Percentiles rank a stretch among this genome's conserved stretches.
Evolutionary conservation across 352 stramenopile genomes (phyloP).

Genomic region (Thalassiosira livingstoniorum): DNA sequence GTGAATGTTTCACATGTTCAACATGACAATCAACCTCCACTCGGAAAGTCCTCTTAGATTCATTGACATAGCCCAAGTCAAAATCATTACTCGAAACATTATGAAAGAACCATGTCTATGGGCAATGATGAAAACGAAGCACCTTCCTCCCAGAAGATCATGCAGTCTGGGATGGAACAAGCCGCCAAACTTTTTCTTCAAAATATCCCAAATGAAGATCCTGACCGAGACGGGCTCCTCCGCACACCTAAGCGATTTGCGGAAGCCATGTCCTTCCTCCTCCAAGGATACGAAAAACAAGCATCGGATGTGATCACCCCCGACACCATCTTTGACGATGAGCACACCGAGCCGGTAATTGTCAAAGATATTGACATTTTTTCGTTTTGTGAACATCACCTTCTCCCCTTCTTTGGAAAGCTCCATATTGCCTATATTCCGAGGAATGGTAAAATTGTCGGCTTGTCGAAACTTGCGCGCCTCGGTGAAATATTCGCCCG

Average conservation of each 20-base stretch:
- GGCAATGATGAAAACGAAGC: neutral
- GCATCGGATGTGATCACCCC: slow-evolving; percentile 86
- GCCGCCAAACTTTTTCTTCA: slow-evolving; percentile 2
- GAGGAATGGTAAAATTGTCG: slow-evolving; percentile 90
- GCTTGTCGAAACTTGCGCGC: slow-evolving; percentile 96
- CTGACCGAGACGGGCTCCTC: slow-evolving; percentile 91
- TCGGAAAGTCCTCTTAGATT: no score
- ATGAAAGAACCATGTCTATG: neutral
- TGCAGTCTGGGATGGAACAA: neutral
- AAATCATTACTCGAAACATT: no score
- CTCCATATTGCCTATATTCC: slow-evolving; percentile 88
- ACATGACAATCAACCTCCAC: no score
- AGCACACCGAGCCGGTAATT: slow-evolving; percentile 97
- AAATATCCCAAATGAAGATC: slow-evolving; percentile 85
- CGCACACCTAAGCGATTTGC: slow-evolving; percentile 96
- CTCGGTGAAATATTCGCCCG: slow-evolving; percentile 96
- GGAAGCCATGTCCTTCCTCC: slow-evolving; percentile 95
- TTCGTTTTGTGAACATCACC: slow-evolving; percentile 98
- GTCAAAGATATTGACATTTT: slow-evolving; percentile 98
- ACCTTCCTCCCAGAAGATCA: neutral
- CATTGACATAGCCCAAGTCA: no score
- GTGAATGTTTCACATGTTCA: no score
- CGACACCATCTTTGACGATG: slow-evolving; percentile 96
- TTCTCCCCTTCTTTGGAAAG: slow-evolving; percentile 98
- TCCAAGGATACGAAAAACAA: slow-evolving; percentile 91